Evolutionary conservation across 2,329 filamentous ascomycete genomes (phyloP), one percentile per base, ranked within the genome.

Genomic region (Cercospora zeina): DNA sequence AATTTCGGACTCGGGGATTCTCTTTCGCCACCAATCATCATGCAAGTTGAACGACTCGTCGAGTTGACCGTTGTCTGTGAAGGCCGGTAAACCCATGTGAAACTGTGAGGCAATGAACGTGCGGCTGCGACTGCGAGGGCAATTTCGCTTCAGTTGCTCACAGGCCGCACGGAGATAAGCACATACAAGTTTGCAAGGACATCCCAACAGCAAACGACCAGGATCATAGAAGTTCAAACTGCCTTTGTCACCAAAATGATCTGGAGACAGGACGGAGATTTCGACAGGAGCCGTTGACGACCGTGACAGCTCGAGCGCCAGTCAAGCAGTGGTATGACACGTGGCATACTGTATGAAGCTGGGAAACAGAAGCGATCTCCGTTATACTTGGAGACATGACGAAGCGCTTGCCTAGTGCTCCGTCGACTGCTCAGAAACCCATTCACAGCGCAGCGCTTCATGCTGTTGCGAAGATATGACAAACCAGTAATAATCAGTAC

Each of bases 171-270:
- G 42, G 42, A 27, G 42, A 3, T 24, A 19, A 47, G 7, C 42
- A 47, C 42, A 27, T 47, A 47, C 42, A 47, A n/a, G n/a, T n/a
- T n/a, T n/a, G n/a, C n/a, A n/a, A 47, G 42, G 42, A 27, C 42
- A 47, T 47, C 42, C 42, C 42, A 47, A 47, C 42, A 27, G 21
- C 21, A 27, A n/a, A 27, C n/a, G 19, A 47, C 42, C 21, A 27
- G 42, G 42, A 47, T 47, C 21, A 4, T 27, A 27, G 24, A 6
- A 27, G 24, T 27, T 27, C 42, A 27, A 24, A 27, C 9, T 8
- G 11, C 11, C 11, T 24, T 47, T 24, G 13, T n/a, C 21, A 24
- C 19, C 42, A 11, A 21, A 14, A 27, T 14, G 1, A n/a, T n/a
- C 11, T n/a, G 42, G 13, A 27, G 6, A 8, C 5, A 24, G 19